Evolutionary conservation across 2,329 filamentous ascomycete genomes (phyloP).

Genomic region (Pseudogymnoascus destructans): DNA sequence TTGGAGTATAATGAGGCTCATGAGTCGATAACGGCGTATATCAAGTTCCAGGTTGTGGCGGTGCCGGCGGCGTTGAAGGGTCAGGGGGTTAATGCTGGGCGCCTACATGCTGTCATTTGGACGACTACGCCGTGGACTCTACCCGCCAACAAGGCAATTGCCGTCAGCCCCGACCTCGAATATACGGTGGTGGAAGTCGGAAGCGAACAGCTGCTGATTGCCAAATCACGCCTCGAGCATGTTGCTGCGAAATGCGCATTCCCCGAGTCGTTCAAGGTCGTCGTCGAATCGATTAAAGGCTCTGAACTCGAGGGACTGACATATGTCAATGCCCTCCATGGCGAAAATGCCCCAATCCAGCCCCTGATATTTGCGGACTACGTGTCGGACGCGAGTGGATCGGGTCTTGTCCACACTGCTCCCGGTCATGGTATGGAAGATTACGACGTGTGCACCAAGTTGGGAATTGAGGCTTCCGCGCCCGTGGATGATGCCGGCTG

Average conservation of each 20-base stretch:
- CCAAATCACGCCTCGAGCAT: conserved; percentile 53
- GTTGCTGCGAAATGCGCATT: conserved; percentile 35
- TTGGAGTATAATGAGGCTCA: conserved; percentile 72
- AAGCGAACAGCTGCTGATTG: conserved; percentile 53
- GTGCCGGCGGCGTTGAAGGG: conserved; percentile 33
- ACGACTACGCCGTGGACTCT: conserved; percentile 97
- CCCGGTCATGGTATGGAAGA: conserved; percentile 96
- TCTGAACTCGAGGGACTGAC: conserved; percentile 49
- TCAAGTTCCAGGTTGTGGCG: conserved; percentile 57
- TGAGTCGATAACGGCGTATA: conserved; percentile 58
- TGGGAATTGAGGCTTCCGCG: conserved; percentile 62
- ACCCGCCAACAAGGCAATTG: conserved; percentile 83
- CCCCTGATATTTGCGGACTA: conserved; percentile 75
- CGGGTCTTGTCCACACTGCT: conserved; percentile 86
- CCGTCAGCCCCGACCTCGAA: conserved; percentile 58
- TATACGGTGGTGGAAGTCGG: conserved; percentile 55
- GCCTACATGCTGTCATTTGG: conserved; percentile 74
- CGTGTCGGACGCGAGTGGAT: conserved; percentile 80
- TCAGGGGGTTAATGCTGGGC: conserved; percentile 27
- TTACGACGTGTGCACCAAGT: conserved; percentile 63
- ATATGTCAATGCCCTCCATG: conserved; percentile 61
- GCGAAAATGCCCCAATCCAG: conserved; percentile 41
- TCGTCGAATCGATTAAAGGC: conserved; percentile 48
- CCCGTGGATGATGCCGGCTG: conserved; percentile 71
- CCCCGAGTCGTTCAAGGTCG: conserved; percentile 27